These are phyloP conservation scores for Rhizoclosmatium globosum DNA, from an alignment of 192 early-diverging fungal genomes.

Conservation along the genomic window DNA sequence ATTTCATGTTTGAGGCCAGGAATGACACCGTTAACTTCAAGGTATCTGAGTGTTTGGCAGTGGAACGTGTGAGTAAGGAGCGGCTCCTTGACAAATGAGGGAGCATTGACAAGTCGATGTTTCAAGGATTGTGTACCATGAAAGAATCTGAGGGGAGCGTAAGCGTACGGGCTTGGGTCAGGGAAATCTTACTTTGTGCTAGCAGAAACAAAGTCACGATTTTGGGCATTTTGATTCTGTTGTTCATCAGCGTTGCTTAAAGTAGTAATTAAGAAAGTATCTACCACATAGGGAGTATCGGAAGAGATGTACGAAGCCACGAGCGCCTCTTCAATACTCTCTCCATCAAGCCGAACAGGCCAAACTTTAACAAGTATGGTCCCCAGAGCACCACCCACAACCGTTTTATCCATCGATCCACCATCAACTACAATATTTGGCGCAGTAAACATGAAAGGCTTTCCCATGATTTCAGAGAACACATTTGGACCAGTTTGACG, in stretches of 20 bases:
- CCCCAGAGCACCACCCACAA: neutral
- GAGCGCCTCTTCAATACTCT: neutral
- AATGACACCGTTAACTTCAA: too few species aligned
- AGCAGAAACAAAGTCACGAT: slow-evolving; percentile 6
- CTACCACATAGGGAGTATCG: neutral
- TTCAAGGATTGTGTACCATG: too few species aligned
- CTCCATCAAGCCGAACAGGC: neutral
- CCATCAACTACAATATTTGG: slow-evolving; percentile 4
- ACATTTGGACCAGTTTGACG: too few species aligned
- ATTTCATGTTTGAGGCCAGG: too few species aligned
- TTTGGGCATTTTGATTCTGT: slow-evolving; percentile 14
- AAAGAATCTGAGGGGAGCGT: too few species aligned
- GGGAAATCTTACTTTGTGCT: neutral
- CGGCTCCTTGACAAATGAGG: too few species aligned
- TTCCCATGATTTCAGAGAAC: neutral
- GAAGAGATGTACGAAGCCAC: neutral
- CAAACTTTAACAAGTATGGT: neutral
- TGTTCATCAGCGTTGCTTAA: neutral
- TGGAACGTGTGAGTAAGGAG: too few species aligned
- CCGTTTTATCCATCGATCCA: neutral
- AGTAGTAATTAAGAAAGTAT: neutral
- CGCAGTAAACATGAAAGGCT: slow-evolving; percentile 2
- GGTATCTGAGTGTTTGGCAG: too few species aligned
- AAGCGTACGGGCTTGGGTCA: too few species aligned
- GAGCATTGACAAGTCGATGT: too few species aligned